Evolutionary conservation across 1,284 basidiomycete genomes (phyloP), one percentile per base, ranked within the genome.

Genomic region (Cryptococcus sp.): DNA sequence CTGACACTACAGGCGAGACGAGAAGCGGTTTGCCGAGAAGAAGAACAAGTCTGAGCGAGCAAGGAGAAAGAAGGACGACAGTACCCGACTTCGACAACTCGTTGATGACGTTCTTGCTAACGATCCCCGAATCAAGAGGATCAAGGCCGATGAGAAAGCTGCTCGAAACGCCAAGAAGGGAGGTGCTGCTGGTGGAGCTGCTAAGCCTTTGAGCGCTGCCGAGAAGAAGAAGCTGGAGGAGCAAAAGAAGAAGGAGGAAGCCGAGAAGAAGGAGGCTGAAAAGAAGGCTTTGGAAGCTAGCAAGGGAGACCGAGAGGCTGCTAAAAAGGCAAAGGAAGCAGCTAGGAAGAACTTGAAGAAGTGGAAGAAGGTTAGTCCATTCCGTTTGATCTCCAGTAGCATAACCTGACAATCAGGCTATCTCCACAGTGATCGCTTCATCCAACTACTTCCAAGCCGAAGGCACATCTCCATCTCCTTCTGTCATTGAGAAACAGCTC

Each of bases 31-130:
- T 78, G 91, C 90, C 7, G 96, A 98, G 78, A 98, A 98, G 82
- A 98, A 98, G 83, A 98, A 98, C 85, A 94, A 96, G 77, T 80
- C 88, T 21, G 96, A 98, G 77, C 91, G 96, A 43, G 87, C 91
- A 2, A 83, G 91, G 52, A 82, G 91, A 76, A 98, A 98, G 82
- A 98, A 97, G 82, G 96, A 97, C 69, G 96, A 98, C 78, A 98
- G 85, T 53, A 87, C 91, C 2, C 87, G 93, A 65, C 76, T 98
- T 37, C 86, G 96, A 52, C 80, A 79, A 46, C 80, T 98, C 23
- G 91, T 98, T 46, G 96, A 98, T 78, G 79, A 86, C 54, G 85
- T 91, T 9, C 82, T 98, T 50, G 81, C 83, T 54, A 72, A 86
- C 57, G 94, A 98, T 74, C 94, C 94, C 25, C 88, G 94, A 58